Percentiles rank a stretch among this genome's conserved stretches.
phyloP scores from a whole-genome alignment of 768 basidiomycete genomes.

The Podaxis sp. region DNA sequence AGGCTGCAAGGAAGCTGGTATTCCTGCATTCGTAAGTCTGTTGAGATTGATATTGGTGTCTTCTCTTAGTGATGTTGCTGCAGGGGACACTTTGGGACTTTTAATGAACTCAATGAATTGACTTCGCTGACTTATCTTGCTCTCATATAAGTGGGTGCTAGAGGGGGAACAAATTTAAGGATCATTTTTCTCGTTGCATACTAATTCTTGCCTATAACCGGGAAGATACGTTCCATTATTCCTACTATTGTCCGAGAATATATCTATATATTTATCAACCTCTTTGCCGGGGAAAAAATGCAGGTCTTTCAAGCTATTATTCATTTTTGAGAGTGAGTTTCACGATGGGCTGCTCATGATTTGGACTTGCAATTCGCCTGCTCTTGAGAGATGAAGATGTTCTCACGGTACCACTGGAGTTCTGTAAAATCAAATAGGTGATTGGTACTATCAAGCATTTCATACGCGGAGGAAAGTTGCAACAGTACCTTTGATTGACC shows the following conservation, averaged over 20 bases:
- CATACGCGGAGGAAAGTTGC: neutral
- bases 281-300: neutral
- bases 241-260: neutral
- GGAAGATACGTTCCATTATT: neutral
- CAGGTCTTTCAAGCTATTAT: neutral
- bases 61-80: neutral
- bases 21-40: constrained; percentile 55
- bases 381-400: constrained; percentile 51
- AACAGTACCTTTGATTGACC: constrained; percentile 63
- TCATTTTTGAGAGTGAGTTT: neutral
- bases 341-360: neutral
- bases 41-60: neutral
- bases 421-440: constrained; percentile 37
- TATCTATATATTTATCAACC: neutral
- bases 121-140: neutral
- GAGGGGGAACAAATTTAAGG: neutral
- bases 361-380: neutral
- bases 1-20: constrained; percentile 67
- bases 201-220: constrained; percentile 11
- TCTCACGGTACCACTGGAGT: constrained; percentile 72
- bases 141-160: neutral
- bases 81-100: constrained; percentile 76
- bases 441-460: neutral
- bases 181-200: neutral
- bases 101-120: constrained; percentile 19